Evolutionary conservation across 2,329 filamentous ascomycete species (phyloP).

Genomic region (Exophiala xenobiotica): DNA sequence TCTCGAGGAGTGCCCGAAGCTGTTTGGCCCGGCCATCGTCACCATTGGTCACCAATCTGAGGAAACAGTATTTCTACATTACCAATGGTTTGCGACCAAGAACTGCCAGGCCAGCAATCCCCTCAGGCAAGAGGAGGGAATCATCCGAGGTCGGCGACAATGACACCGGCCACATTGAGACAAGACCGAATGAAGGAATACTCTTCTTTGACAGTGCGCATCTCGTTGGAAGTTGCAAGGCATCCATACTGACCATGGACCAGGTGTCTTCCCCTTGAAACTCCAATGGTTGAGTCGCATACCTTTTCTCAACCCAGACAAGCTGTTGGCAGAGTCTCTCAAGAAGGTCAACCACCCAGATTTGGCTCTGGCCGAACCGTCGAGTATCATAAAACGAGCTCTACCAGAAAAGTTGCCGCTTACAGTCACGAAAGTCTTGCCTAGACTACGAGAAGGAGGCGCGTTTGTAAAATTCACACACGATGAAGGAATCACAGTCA

Average conservation of each 20-base stretch:
- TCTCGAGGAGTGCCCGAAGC: slow-evolving; percentile 8
- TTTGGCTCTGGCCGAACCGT: slow-evolving; percentile 56
- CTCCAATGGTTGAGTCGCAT: slow-evolving; percentile 63
- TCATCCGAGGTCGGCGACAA: slow-evolving; percentile 34
- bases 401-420: slow-evolving; percentile 63
- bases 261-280: slow-evolving; percentile 81
- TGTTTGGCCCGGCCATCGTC: slow-evolving; percentile 5
- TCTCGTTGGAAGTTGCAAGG: background rate
- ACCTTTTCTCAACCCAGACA: slow-evolving; percentile 48
- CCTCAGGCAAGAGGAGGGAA: slow-evolving; percentile 15
- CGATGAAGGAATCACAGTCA: slow-evolving; percentile 45
- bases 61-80: slow-evolving; percentile 22
- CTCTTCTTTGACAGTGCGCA: slow-evolving; percentile 82
- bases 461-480: slow-evolving; percentile 84
- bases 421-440: slow-evolving; percentile 76
- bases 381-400: slow-evolving; percentile 57
- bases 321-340: slow-evolving; percentile 50
- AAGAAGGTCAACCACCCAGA: slow-evolving; percentile 53
- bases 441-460: slow-evolving; percentile 85
- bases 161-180: slow-evolving; percentile 72
- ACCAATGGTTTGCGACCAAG: slow-evolving; percentile 17
- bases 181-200: slow-evolving; percentile 73
- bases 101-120: background rate
- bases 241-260: slow-evolving; percentile 13
- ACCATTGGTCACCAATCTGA: background rate